These are phyloP conservation scores for Pseudocercospora fijiensis DNA, from an alignment of 2,329 filamentous ascomycete genomes.

Conservation along the genomic window DNA sequence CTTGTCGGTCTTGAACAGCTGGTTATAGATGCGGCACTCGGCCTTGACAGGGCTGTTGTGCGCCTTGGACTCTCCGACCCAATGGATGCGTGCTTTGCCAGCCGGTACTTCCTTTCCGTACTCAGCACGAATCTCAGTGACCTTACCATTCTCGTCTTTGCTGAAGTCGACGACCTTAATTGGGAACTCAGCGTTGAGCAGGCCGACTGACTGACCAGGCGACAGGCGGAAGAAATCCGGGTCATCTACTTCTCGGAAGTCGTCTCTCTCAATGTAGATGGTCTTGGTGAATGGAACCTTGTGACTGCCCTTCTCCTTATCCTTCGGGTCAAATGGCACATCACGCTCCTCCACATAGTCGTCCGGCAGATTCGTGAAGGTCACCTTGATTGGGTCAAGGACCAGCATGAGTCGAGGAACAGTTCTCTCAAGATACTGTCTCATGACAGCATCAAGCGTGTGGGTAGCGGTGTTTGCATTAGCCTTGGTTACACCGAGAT, in stretches of 20 bases:
- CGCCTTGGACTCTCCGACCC: slow-evolving; percentile 71
- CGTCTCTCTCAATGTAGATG: slow-evolving; percentile 79
- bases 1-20: slow-evolving; percentile 82
- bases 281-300: slow-evolving; percentile 68
- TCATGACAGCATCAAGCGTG: slow-evolving; percentile 81
- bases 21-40: slow-evolving; percentile 75
- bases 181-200: slow-evolving; percentile 68
- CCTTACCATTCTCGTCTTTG: slow-evolving; percentile 65
- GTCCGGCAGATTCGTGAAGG: slow-evolving; percentile 75
- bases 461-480: slow-evolving; percentile 74
- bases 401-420: slow-evolving; percentile 89
- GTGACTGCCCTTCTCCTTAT: slow-evolving; percentile 64
- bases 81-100: slow-evolving; percentile 69
- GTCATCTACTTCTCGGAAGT: slow-evolving; percentile 72
- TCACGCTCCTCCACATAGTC: slow-evolving; percentile 64
- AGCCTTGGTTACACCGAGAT: slow-evolving; percentile 84
- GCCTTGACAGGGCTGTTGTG: slow-evolving; percentile 61
- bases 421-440: slow-evolving; percentile 81
- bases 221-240: slow-evolving; percentile 76
- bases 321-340: slow-evolving; percentile 79
- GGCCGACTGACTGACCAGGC: slow-evolving; percentile 70
- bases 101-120: slow-evolving; percentile 64
- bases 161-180: slow-evolving; percentile 67
- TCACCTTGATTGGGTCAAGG: slow-evolving; percentile 77
- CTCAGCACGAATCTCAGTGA: slow-evolving; percentile 65